Base-by-base conservation (phyloP, 306 rosid species). In the Fragaria iinumae region DNA sequence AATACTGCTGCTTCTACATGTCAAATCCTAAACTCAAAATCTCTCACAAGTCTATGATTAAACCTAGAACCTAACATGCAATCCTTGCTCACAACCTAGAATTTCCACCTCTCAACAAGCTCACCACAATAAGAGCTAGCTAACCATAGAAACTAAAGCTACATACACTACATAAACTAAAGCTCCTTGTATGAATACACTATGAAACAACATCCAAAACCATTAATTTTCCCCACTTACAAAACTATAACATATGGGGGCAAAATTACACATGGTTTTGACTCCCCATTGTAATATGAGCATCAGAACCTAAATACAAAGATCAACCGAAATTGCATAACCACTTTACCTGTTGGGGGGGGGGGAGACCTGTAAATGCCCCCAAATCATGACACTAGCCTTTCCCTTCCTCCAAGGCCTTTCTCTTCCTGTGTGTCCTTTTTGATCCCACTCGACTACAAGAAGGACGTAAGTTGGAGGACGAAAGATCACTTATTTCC, bases 211-310 rank as follows among this genome's bases (percentile, higher is more conserved):
- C 88, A 84, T 73, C 86, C 89, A 87, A 87, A 89, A 83, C 91
- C 92, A 88, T 83, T 70, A 77, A 81, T 80, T 82, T n/a, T 75
- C 86, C 83, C 74, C 87, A 75, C 43, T 67, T 65, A 80, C 86
- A 74, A 36, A 34, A n/a, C 82, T 57, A 12, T 23, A 68, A 81
- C 72, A 80, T 66, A 79, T 73, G 80, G 86, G 79, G 72, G 67
- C 88, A 88, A 92, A 90, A 88, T 90, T 84, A 87, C 78, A 88
- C 69, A 66, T 86, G 57, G 77, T 83, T 83, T 75, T 25, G 67
- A 80, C 68, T 64, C 74, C 86, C 79, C 82, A 52, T 75, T 76
- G 83, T 83, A 79, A 81, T 83, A 81, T 79, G 71, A 83, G 82
- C 87, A 65, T 57, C 80, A 20, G 75, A 78, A 73, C 84, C 79